Evolutionary conservation across 2,329 filamentous ascomycete species (phyloP), one percentile per base, ranked within the genome.

Genomic region (Claviceps capensis): DNA sequence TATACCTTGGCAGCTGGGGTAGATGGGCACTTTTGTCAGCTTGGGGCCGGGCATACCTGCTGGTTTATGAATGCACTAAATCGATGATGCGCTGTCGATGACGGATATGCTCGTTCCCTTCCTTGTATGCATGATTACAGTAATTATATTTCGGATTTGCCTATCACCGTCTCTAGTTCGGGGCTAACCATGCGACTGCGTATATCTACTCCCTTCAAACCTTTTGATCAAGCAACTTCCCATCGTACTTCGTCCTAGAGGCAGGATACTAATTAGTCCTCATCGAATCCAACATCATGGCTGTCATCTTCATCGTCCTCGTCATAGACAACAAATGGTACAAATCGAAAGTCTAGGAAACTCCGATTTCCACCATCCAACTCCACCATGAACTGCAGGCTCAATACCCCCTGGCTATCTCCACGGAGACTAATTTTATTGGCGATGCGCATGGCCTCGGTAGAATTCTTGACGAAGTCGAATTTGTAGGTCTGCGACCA

Each of bases 331-430:
- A 76, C 73, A 51, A 82, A 83, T 16, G 88, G 87, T 53, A 94
- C 83, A 63, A 93, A 88, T 19, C 85, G 76, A 65, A 91, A 94
- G 65, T 93, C 86, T 23, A 93, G 75, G 68, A 91, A 94, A 59
- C 82, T 86, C 41, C 82, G 73, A 23, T 75, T 74, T 5, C 78
- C 77, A 6, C 78, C 78, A 55, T 93, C 88, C 43, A 90, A 75
- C 63, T 96, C 88, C 16, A 98, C 84, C 85, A 98, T 93, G 62
- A 97, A 96, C 63, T 98, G 93, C 65, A 97, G 70, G 67, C 88
- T 96, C 57, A 98, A 68, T 34, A 98, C 91, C 0, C 93, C 91
- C 64, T 95, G 88, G 2, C 79, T 76, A 67, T 98, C 93, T 0
- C 88, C 85, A 16, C 93, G 77, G 55, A 98, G 77, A 63, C 89